Evolutionary conservation across 1,284 basidiomycete species (phyloP).

Genomic region (Heterobasidion occidentale): DNA sequence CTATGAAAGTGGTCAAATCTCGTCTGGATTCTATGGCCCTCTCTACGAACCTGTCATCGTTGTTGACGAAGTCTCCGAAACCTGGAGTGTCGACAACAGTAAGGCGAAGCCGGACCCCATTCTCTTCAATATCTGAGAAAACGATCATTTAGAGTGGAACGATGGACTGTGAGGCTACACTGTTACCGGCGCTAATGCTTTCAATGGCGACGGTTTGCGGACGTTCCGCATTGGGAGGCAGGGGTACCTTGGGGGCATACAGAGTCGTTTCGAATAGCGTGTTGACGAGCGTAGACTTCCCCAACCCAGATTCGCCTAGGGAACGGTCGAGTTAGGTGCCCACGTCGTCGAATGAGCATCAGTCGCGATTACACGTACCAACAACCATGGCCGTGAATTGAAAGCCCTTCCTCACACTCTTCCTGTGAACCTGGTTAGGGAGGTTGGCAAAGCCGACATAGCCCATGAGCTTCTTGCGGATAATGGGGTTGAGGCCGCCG

Average conservation of each 20-base stretch:
- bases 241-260: conserved; percentile 80
- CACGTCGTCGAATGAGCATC: conserved; percentile 3
- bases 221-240: conserved; percentile 78
- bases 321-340: conserved; percentile 4
- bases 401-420: conserved; percentile 94
- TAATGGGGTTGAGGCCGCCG: conserved; percentile 48
- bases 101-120: conserved; percentile 86
- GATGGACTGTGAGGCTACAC: conserved; percentile 18
- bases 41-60: conserved; percentile 76
- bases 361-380: conserved; percentile 51
- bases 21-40: not conserved
- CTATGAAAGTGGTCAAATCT: conserved; percentile 28
- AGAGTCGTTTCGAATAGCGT: conserved; percentile 95
- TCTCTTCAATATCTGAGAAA: conserved; percentile 90
- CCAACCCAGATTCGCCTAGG: conserved; percentile 91
- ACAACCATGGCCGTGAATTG: conserved; percentile 97
- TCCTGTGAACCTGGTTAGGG: conserved; percentile 96
- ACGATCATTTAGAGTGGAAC: conserved; percentile 4
- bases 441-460: conserved; percentile 90
- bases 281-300: conserved; percentile 97
- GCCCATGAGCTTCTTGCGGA: conserved; percentile 88
- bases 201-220: conserved; percentile 93
- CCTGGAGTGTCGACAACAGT: conserved; percentile 98
- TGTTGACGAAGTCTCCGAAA: conserved; percentile 97
- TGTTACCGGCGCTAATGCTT: conserved; percentile 87